Conservation (phyloP, 495 filamentous ascomycete species). For the Penicillium riverlandense region DNA sequence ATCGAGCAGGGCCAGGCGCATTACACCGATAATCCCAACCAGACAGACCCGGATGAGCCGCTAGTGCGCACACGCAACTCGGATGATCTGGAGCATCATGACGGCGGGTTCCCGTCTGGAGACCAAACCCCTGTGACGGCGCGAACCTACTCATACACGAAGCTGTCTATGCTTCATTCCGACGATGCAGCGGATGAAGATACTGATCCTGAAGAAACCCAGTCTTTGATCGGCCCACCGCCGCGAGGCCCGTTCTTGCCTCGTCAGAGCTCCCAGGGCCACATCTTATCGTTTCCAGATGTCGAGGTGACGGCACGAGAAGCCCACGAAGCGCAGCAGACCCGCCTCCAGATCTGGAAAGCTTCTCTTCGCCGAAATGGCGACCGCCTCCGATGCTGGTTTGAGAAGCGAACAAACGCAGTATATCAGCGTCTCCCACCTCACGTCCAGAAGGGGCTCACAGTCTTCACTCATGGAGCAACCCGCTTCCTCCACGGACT, state of each 20-base stretch:
- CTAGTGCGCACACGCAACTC: slow-evolving; percentile 28
- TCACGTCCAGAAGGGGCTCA: slow-evolving; percentile 48
- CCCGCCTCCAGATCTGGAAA: slow-evolving; percentile 17
- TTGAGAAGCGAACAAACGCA: slow-evolving; percentile 15
- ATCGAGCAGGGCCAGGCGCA: slow-evolving; percentile 58
- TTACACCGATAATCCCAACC: slow-evolving; percentile 56
- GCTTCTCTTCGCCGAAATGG: slow-evolving; percentile 11
- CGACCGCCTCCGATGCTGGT: slow-evolving; percentile 9
- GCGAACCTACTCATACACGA: slow-evolving; percentile 28
- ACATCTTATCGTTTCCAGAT: slow-evolving; percentile 38
- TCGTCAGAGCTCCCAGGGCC: slow-evolving; percentile 27
- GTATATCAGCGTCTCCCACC: slow-evolving; percentile 47
- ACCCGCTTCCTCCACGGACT: slow-evolving; percentile 55
- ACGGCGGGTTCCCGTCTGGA: slow-evolving; percentile 29
- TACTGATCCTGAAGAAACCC: slow-evolving; percentile 16
- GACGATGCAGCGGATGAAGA: slow-evolving; percentile 12
- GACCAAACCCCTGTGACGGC: slow-evolving; percentile 34
- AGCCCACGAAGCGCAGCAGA: slow-evolving; percentile 9
- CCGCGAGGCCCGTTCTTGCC: slow-evolving; percentile 35
- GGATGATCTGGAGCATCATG: slow-evolving; percentile 17
- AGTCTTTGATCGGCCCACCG: slow-evolving; percentile 24
- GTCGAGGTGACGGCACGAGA: slow-evolving; percentile 26
- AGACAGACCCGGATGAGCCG: slow-evolving; percentile 37
- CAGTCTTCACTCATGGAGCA: slow-evolving; percentile 28
- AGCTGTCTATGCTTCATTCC: slow-evolving; percentile 20